Evolutionary conservation across 2,329 filamentous ascomycete genomes (phyloP).

Genomic region (Elsinoe arachidis): DNA sequence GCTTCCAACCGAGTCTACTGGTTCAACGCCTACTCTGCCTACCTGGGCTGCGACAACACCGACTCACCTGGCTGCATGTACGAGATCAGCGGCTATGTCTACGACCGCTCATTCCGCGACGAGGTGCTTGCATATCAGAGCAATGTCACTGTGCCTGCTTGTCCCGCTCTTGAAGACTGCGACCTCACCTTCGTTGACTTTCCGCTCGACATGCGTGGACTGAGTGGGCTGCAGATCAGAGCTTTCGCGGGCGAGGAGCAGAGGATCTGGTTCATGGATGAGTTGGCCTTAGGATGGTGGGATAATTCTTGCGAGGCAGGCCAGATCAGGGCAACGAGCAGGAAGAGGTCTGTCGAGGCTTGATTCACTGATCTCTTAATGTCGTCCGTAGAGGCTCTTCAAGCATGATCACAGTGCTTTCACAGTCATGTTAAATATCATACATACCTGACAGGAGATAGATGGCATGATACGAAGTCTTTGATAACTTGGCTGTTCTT

Average conservation of each 20-base stretch:
- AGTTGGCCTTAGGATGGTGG: slow-evolving; percentile 40
- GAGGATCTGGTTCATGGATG: slow-evolving; percentile 41
- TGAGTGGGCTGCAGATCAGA: slow-evolving; percentile 42
- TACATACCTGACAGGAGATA: not conserved
- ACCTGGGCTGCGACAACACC: slow-evolving; percentile 40
- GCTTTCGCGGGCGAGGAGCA: slow-evolving; percentile 32
- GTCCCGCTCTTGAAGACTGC: slow-evolving; percentile 34
- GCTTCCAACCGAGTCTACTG: slow-evolving; percentile 38
- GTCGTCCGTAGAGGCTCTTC: too few relatives aligned
- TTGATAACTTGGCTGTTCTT: not conserved
- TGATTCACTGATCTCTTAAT: not conserved
- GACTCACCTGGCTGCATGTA: slow-evolving; percentile 33
- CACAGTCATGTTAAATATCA: not conserved
- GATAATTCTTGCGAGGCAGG: slow-evolving; percentile 46
- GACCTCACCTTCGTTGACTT: slow-evolving; percentile 37
- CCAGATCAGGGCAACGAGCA: slow-evolving; percentile 65
- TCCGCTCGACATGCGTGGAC: slow-evolving; percentile 30
- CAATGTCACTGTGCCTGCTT: slow-evolving; percentile 35
- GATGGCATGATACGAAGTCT: not conserved
- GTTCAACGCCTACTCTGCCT: slow-evolving; percentile 42
- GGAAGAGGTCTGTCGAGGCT: slow-evolving; percentile 4
- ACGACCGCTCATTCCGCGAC: slow-evolving; percentile 26
- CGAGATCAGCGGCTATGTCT: slow-evolving; percentile 40
- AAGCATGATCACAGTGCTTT: too few relatives aligned
- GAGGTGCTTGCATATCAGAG: slow-evolving; percentile 31